Evolutionary conservation across 352 stramenopile genomes (phyloP), one percentile per base, ranked within the genome.

Genomic region (Halophytophthora batemanensis): DNA sequence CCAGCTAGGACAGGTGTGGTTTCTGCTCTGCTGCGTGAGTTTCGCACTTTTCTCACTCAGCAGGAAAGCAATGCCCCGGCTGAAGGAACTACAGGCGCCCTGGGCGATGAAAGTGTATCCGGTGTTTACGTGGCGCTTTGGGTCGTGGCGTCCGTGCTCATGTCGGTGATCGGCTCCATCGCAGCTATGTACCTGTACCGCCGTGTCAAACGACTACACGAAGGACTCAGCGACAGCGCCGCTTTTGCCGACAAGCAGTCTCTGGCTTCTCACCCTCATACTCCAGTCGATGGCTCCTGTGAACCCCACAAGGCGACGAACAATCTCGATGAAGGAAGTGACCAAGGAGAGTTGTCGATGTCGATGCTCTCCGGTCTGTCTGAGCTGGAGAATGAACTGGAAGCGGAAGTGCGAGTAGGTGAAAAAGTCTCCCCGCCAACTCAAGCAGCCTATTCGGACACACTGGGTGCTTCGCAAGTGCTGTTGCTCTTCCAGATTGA

Each of bases 401-500:
- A 59, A 60, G 22, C 22, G 41, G 54, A 59, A 23, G 36, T 47
- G 33, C 53, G 33, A 38, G 58, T 39, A 50, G 35, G 41, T 18
- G 63, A 41, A 17, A 46, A 37, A 47, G 18, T 23, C 2, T 62
- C 61, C 2, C 40, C 34, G 13, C 15, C 19, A 6, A 52, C 31
- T 15, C 56, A 60, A 15, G 64, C 71, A 5, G 66, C 75, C 25
- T 80, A 71, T 17, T 71, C 67, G 6, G 72, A 86, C 45, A 61
- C 71, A 2, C 56, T 80, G 21, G 65, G 69, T 44, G 50, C 68
- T 37, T 86, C 72, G 7, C 40, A 70, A 43, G 64, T 81, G 48
- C 49, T 84, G 18, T 45, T 77, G 44, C 56, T 61, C 3, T 86
- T 86, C 51, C 65, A 83, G 48, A 78, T 58, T 23, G 69, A 87